Base-by-base conservation (phyloP, 495 filamentous ascomycete genomes). In the Chaetomium fimeti region DNA sequence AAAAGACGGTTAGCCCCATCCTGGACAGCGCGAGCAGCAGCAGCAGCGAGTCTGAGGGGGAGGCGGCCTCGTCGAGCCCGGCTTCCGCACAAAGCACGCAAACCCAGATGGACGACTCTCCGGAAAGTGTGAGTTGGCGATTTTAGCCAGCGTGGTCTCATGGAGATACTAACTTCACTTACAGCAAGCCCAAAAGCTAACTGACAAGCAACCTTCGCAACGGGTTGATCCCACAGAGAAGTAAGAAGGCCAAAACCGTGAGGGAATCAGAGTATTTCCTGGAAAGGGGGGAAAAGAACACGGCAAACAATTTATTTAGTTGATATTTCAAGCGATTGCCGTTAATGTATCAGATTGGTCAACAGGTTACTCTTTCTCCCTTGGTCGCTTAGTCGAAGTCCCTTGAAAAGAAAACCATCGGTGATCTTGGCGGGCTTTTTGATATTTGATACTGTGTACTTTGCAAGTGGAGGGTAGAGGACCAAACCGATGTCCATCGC, bases 151-250 rank as follows among this genome's bases (percentile, higher is more conserved):
- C 2, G 8, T 22, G 22, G 15, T 15, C 2, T 36, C 5, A 27
- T 29, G 12, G 7, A 36, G 32, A 36, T n/a, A 28, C 62, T 70
- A 29, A 68, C 57, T 28, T 5, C 25, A 2, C n/a, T 2, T 11
- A 29, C 25, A 71, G 69, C 58, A 67, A 65, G 62, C 47, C 12
- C 20, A 52, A 22, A 69, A 67, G 55, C 38, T 65, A 16, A 61
- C 61, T 20, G 64, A 67, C 57, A 67, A 67, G 45, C 61, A 48
- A 13, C 47, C 36, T 25, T 66, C 53, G 1, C 58, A 65, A 49
- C 49, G 53, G 2, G 64, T 65, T 13, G 54, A 67, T 27, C 48
- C 63, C 1, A 61, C 65, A 15, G 36, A 66, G 49, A 66, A 66
- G 20, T 66, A 47, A 11, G 18, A 20, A 20, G 1, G 24, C 16